Base-by-base conservation (phyloP, 306 rosid species). In the Vicia sativa region DNA sequence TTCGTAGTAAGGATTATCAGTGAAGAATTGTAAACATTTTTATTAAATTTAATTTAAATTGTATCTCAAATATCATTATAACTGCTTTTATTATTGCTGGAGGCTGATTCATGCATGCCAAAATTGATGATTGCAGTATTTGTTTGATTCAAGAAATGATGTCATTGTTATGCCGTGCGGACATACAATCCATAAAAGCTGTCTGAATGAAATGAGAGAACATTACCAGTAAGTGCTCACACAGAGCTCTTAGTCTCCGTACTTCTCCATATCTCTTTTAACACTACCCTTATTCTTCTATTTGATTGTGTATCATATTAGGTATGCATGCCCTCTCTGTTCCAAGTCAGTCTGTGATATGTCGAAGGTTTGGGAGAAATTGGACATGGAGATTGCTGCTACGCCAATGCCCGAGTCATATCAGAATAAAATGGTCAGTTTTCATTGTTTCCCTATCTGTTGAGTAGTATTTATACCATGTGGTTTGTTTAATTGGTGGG, bases 291-390 rank as follows among this genome's bases (percentile, higher is more conserved):
- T 15, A 78, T 23, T 10, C 2, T 56, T 35, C 29, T 15, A 3
- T 50, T 70, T 26, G 25, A 26, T 23, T 59, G 21, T 57, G 7
- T 41, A 7, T 34, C 9, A 1, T 41, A 55, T 67, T 75, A 91
- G 96, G 54, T 91, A 81, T 65, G 83, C 88, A 3, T 91, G 97
- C 79, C 97, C 97, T 66, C 87, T 89, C 70, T 91, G 96, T 80
- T 89, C 95, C 2, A 89, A 89, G 78, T 89, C 97, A 0, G 88
- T 85, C 3, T 89, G 89, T 66, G 96, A 89, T 64, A 89, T 91
- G 97, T 89, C 96, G 35, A 89, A 82, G 73, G 95, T 87, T 45
- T 91, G 97, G 97, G 97, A 91, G 84, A 82, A 79, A 73, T 72
- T 81, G 68, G 97, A 91, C 81, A 26, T 73, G 73, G 90, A 89